These are phyloP conservation scores for Amyloporia xantha DNA, from an alignment of 768 basidiomycete genomes.

Conservation along the genomic window DNA sequence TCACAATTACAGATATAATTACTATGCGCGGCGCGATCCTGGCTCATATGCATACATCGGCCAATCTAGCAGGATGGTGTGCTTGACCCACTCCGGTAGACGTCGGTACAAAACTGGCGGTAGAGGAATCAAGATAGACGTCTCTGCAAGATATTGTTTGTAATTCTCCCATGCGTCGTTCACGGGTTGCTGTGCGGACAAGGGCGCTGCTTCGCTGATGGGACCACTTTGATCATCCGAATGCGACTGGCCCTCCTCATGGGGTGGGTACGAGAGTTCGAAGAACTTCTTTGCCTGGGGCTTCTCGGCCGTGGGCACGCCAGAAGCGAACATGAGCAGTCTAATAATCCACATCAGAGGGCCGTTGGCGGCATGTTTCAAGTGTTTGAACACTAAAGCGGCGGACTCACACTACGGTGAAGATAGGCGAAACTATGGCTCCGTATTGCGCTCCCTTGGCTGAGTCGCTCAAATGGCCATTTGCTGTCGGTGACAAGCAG, in stretches of 20 bases:
- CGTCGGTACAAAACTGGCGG: slow-evolving; percentile 48
- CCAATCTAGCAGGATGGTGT: slow-evolving; percentile 52
- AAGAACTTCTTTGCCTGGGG: slow-evolving; percentile 56
- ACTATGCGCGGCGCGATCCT: too few species aligned
- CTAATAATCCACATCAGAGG: slow-evolving; percentile 28
- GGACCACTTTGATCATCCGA: not conserved
- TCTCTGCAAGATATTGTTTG: slow-evolving; percentile 45
- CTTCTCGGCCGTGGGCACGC: slow-evolving; percentile 65
- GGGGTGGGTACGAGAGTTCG: slow-evolving; percentile 35
- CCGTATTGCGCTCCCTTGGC: slow-evolving; percentile 52
- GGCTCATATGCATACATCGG: slow-evolving; percentile 56
- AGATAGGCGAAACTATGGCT: slow-evolving; percentile 53
- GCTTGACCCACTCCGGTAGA: slow-evolving; percentile 47
- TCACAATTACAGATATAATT: too few species aligned
- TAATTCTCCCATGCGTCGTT: slow-evolving; percentile 44
- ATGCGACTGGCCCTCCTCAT: slow-evolving; percentile 14
- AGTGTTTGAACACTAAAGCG: too few species aligned
- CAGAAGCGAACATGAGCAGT: slow-evolving; percentile 59
- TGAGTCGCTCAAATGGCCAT: slow-evolving; percentile 34
- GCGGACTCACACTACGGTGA: slow-evolving; percentile 54
- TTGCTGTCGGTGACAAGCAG: slow-evolving; percentile 48
- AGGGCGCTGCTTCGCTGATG: slow-evolving; percentile 13
- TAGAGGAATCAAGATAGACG: slow-evolving; percentile 56
- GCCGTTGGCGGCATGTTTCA: too few species aligned
- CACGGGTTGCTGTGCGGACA: slow-evolving; percentile 1